phyloP scores from a whole-genome alignment of 495 filamentous ascomycete species.

The Neurospora sublineolata region DNA sequence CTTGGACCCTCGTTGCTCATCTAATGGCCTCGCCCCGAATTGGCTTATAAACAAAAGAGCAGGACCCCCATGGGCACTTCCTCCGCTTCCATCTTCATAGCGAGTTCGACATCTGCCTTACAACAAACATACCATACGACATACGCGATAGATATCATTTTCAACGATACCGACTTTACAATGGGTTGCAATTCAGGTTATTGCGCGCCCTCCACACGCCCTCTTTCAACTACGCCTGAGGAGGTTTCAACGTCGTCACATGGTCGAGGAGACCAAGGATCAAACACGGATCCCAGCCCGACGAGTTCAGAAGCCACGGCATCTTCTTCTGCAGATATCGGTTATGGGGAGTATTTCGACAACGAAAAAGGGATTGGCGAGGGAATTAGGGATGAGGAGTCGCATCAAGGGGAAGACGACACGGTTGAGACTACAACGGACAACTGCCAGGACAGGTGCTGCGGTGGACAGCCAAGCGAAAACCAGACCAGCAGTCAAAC shows the following conservation, averaged over 20 bases:
- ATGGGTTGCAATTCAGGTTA: slow-evolving; percentile 16
- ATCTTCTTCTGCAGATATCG: background rate
- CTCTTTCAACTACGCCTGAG: background rate
- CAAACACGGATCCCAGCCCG: background rate
- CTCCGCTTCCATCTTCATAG: background rate
- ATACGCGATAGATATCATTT: background rate
- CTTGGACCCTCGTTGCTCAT: background rate
- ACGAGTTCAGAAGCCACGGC: background rate
- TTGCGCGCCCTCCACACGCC: slow-evolving; percentile 4
- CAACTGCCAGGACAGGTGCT: background rate
- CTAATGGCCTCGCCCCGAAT: background rate
- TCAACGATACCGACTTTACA: background rate
- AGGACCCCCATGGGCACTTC: background rate
- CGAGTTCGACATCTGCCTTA: background rate
- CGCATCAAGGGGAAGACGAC: background rate
- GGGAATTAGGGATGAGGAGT: background rate
- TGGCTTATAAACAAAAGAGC: background rate
- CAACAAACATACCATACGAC: background rate
- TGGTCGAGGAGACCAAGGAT: background rate
- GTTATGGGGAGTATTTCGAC: background rate
- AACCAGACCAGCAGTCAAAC: background rate
- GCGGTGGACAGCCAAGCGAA: background rate
- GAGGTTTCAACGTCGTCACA: background rate
- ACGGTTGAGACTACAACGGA: background rate
- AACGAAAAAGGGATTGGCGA: background rate